Evolutionary conservation across 495 filamentous ascomycete genomes (phyloP).

Genomic region (Tirmania nivea): DNA sequence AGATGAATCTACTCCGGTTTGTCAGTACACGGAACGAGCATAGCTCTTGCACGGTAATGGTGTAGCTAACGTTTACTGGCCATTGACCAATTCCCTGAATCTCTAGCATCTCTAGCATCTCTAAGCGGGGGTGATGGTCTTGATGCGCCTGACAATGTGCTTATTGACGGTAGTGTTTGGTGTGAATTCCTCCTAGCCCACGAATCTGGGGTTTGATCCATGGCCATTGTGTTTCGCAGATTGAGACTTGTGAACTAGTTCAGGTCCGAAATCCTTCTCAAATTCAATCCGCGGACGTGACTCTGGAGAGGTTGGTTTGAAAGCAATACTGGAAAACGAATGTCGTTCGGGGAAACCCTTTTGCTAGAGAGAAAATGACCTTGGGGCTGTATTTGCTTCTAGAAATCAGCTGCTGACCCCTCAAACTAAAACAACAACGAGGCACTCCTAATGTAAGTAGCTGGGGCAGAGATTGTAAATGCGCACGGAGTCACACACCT

Average conservation of each 20-base stretch:
- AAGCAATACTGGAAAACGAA: no score
- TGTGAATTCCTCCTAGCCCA: neutral
- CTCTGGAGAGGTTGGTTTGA: no score
- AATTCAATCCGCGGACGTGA: no score
- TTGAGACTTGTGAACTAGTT: neutral
- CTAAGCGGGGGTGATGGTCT: neutral
- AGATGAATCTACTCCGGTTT: neutral
- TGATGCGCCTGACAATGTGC: neutral
- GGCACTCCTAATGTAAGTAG: no score
- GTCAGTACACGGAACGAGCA: neutral
- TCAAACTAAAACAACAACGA: no score
- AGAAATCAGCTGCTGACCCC: neutral
- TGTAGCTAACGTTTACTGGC: slow-evolving; percentile 13
- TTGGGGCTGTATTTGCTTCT: neutral
- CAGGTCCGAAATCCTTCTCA: no score
- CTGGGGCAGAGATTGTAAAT: neutral
- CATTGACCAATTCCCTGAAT: slow-evolving; percentile 21
- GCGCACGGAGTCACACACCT: neutral
- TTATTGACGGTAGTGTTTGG: neutral
- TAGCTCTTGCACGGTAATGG: neutral
- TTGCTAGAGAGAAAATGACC: no score
- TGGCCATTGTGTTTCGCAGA: neutral
- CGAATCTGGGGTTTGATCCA: neutral
- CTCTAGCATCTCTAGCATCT: slow-evolving; percentile 10
- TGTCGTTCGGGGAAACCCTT: no score